Evolutionary conservation across 306 rosid genomes (phyloP).

Genomic region (Fagus sylvatica): DNA sequence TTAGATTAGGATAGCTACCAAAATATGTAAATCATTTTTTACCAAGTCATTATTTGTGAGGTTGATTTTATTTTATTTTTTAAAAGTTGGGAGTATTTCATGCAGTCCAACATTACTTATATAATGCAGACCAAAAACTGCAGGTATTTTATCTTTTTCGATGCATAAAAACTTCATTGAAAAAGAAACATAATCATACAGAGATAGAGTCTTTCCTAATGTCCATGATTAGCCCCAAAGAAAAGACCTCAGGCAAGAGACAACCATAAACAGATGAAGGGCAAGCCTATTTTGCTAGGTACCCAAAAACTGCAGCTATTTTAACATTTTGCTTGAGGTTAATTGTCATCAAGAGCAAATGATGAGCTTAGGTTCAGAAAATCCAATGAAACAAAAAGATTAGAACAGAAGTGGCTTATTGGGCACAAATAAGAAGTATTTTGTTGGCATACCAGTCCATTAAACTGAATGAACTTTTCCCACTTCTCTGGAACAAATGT

Average conservation of each 20-base stretch:
- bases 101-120: not conserved
- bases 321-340: not conserved
- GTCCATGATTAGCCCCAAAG: no score
- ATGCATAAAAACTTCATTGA: no score
- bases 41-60: slow-evolving; percentile 46
- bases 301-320: not conserved
- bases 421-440: not conserved
- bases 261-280: no score
- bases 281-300: no score
- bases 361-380: slow-evolving; percentile 25
- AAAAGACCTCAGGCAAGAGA: no score
- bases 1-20: slow-evolving; percentile 29
- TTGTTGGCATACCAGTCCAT: slow-evolving; percentile 42
- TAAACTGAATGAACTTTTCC: slow-evolving; percentile 42
- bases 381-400: not conserved
- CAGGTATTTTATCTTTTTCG: not conserved
- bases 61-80: not conserved
- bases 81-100: no score
- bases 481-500: slow-evolving; percentile 45
- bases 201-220: no score
- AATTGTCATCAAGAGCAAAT: not conserved
- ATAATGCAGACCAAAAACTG: not conserved
- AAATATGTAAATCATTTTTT: slow-evolving; percentile 48
- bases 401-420: not conserved
- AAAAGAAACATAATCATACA: no score